Evolutionary conservation across 768 basidiomycete species (phyloP).

Genomic region (Phanerodontia chrysosporium): DNA sequence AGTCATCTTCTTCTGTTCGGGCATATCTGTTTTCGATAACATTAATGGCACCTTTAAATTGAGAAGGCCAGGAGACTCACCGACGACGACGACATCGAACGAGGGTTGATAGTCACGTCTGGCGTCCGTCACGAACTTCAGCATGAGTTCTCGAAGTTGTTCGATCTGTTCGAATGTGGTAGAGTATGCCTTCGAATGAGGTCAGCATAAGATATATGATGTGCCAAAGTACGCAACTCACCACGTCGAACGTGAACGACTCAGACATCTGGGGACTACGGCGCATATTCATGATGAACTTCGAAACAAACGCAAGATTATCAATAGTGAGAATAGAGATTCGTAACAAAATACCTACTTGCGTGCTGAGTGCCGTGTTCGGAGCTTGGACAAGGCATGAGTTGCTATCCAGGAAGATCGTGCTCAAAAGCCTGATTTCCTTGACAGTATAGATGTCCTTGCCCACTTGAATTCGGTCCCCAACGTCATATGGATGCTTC

Average conservation of each 20-base stretch:
- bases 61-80: conserved; percentile 29
- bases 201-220: background rate
- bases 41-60: too few relatives aligned
- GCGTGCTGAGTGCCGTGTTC: conserved; percentile 53
- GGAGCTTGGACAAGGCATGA: conserved; percentile 68
- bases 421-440: conserved; percentile 82
- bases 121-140: conserved; percentile 67
- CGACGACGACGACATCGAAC: conserved; percentile 71
- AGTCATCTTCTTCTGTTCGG: conserved; percentile 74
- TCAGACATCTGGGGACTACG: conserved; percentile 76
- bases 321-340: background rate
- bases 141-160: conserved; percentile 70
- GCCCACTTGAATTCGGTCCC: conserved; percentile 59
- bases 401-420: conserved; percentile 60
- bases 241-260: conserved; percentile 76
- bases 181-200: conserved; percentile 46
- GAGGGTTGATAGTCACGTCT: conserved; percentile 70
- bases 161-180: conserved; percentile 84
- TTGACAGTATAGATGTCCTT: conserved; percentile 70
- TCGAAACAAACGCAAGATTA: background rate
- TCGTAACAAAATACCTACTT: conserved; percentile 33
- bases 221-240: conserved; percentile 1
- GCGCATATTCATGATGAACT: conserved; percentile 72
- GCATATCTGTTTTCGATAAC: conserved; percentile 50
- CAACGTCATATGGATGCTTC: conserved; percentile 81